These are phyloP conservation scores for Metschnikowia vanudenii DNA, from an alignment of 805 yeast species.

Conservation along the genomic window DNA sequence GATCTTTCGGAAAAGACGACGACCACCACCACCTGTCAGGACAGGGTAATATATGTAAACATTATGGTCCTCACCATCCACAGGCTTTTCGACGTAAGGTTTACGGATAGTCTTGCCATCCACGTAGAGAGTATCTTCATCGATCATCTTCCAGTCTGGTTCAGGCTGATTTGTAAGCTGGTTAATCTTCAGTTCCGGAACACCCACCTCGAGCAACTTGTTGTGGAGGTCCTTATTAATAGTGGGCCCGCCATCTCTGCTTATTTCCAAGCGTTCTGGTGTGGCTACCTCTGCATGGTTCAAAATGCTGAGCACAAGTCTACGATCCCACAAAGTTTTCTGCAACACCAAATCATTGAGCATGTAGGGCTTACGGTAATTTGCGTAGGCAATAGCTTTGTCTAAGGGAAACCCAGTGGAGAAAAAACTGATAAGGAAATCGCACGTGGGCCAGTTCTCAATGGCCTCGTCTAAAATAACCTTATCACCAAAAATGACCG, in stretches of 20 bases:
- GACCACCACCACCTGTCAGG: slow-evolving; percentile 95
- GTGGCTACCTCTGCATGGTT: slow-evolving; percentile 86
- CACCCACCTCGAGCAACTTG: slow-evolving; percentile 46
- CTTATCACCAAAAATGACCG: slow-evolving; percentile 95
- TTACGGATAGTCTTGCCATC: slow-evolving; percentile 71
- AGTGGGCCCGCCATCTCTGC: slow-evolving; percentile 96
- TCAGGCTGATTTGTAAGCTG: slow-evolving; percentile 66
- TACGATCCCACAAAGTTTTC: slow-evolving; percentile 95
- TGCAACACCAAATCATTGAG: slow-evolving; percentile 90
- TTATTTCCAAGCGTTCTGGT: slow-evolving; percentile 82
- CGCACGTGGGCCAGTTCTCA: slow-evolving; percentile 99
- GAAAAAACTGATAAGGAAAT: slow-evolving; percentile 87
- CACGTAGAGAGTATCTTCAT: slow-evolving; percentile 71
- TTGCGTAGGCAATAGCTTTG: slow-evolving; percentile 88
- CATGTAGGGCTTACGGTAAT: slow-evolving; percentile 82
- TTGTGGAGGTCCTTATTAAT: slow-evolving; percentile 54
- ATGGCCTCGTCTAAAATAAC: slow-evolving; percentile 90
- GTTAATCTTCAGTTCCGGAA: slow-evolving; percentile 46
- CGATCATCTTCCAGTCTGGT: slow-evolving; percentile 84
- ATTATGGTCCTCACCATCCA: slow-evolving; percentile 98
- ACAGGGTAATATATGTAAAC: slow-evolving; percentile 87
- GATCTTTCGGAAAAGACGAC: slow-evolving; percentile 89
- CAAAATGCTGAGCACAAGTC: slow-evolving; percentile 76
- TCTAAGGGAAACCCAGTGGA: slow-evolving; percentile 96
- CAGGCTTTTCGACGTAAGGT: slow-evolving; percentile 98